These are phyloP conservation scores for Phytophthora syringae DNA, from an alignment of 352 stramenopile genomes.

Conservation along the genomic window DNA sequence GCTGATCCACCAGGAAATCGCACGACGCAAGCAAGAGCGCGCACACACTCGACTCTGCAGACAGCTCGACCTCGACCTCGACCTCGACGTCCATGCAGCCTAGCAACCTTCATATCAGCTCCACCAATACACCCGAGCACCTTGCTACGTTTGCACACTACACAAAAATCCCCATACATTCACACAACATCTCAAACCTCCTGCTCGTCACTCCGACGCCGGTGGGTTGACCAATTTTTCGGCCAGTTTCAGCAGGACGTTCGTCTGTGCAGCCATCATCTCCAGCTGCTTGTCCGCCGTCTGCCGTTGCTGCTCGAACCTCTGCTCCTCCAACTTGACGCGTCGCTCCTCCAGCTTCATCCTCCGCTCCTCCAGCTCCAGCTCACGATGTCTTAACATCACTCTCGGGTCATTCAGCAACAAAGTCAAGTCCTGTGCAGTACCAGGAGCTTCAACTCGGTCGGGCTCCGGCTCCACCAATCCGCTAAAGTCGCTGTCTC, in stretches of 20 bases:
- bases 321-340: slow-evolving; percentile 32
- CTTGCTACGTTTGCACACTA: neutral
- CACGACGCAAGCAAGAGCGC: slow-evolving; percentile 47
- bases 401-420: slow-evolving; percentile 29
- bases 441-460: neutral
- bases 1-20: slow-evolving; percentile 68
- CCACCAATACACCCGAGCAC: neutral
- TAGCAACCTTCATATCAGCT: neutral
- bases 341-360: slow-evolving; percentile 31
- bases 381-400: slow-evolving; percentile 27
- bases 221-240: slow-evolving; percentile 22
- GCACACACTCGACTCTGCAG: slow-evolving; percentile 24
- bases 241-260: slow-evolving; percentile 32
- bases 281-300: slow-evolving; percentile 32
- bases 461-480: neutral
- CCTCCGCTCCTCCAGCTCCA: slow-evolving; percentile 29
- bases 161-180: slow-evolving; percentile 1
- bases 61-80: slow-evolving; percentile 20
- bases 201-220: neutral
- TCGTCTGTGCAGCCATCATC: slow-evolving; percentile 38
- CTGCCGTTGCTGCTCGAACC: slow-evolving; percentile 32
- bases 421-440: slow-evolving; percentile 13
- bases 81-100: slow-evolving; percentile 21
- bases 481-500: neutral
- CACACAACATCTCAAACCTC: neutral